These are phyloP conservation scores for Ascochyta lentis DNA, from an alignment of 2,329 filamentous ascomycete genomes.

Conservation along the genomic window DNA sequence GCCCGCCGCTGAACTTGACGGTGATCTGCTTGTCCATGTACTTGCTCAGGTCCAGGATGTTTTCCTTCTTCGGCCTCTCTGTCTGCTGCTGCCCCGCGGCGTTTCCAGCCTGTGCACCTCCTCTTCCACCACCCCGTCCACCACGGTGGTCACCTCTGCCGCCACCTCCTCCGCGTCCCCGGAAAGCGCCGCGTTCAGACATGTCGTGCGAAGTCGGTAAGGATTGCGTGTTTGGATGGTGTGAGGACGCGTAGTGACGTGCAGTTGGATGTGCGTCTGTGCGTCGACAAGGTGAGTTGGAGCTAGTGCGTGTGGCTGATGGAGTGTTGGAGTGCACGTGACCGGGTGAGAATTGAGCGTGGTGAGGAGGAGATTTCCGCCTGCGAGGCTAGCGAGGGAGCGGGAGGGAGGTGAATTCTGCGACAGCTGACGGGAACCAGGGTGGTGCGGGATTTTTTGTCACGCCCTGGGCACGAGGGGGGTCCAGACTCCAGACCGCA, in stretches of 20 bases:
- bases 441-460: constrained; percentile 15
- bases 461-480: constrained; percentile 3
- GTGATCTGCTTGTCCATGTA: constrained; percentile 97
- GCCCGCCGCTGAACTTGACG: constrained; percentile 95
- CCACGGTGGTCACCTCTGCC: constrained; percentile 48
- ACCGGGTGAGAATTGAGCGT: not conserved
- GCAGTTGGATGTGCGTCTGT: constrained; percentile 19
- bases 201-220: constrained; percentile 40
- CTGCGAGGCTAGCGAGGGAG: not conserved
- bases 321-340: not conserved
- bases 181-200: constrained; percentile 64
- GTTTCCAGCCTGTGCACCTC: constrained; percentile 46
- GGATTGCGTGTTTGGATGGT: constrained; percentile 17
- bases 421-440: constrained; percentile 1
- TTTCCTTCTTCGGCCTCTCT: constrained; percentile 95
- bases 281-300: constrained; percentile 9
- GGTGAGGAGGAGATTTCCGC: not conserved
- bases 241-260: constrained; percentile 30
- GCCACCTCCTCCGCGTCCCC: constrained; percentile 50
- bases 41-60: constrained; percentile 92
- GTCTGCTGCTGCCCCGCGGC: constrained; percentile 32
- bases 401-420: not conserved
- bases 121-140: constrained; percentile 51
- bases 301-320: not conserved
- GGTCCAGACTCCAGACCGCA: not conserved